Evolutionary conservation across 2,329 filamentous ascomycete genomes (phyloP), one percentile per base, ranked within the genome.

Genomic region (Colletotrichum echinochloae): DNA sequence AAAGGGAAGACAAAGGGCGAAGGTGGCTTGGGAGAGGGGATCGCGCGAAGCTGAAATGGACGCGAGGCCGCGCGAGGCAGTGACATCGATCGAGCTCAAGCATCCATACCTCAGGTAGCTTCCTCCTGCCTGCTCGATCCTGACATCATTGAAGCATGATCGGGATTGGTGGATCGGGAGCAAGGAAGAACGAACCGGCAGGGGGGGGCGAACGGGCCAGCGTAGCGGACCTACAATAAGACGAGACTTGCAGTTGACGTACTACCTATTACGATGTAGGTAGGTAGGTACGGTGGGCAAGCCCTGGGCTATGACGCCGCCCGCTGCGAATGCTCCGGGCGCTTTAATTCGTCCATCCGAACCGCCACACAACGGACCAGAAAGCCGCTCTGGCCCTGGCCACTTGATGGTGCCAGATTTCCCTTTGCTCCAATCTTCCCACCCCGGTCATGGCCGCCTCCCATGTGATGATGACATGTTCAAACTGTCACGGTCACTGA

Each of bases 101-200:
- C 52, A 55, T 23, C 20, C 7, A 16, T 44, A n/a, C 39, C 2
- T 2, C 20, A 7, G 18, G 39, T 20, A 49, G 30, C 68, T 70
- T 65, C 18, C 66, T 63, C 63, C 68, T 68, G 65, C n/a, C n/a
- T n/a, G 59, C 56, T 59, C 61, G 68, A 59, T 68, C 51, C 66
- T 71, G 68, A 71, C 68, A 71, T 71, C 68, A 71, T 71, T 71
- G 68, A 71, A 48, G 68, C 65, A 63, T 59, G 68, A 63, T 63
- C 44, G 46, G 48, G 66, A 63, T 63, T 52, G 59, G 64, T 63
- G 57, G 68, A 68, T 62, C 65, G 46, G 46, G 57, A 62, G 64
- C 65, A 68, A 23, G 68, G 59, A 63, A 54, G 37, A 26, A 37
- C 61, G 18, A 49, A 41, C 33, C 30, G 41, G n/a, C n/a, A n/a